Base-by-base conservation (phyloP, 371 early-diverging fungal species). In the Zychaea mexicana region DNA sequence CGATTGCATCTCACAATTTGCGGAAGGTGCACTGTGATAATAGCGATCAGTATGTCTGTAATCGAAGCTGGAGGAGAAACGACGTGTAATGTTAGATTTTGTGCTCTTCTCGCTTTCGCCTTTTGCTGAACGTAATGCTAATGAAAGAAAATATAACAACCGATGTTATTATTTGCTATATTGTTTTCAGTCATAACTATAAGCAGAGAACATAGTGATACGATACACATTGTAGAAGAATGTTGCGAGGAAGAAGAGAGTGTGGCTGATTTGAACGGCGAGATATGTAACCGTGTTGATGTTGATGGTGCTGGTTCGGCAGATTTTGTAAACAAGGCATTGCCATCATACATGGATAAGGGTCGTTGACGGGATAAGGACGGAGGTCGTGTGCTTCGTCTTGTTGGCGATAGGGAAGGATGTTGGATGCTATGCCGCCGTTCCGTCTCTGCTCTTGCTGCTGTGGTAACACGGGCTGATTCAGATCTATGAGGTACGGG, bases 201-300 rank as follows among this genome's bases (percentile, higher is more conserved):
- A n/a, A n/a, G n/a, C n/a, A n/a, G n/a, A n/a, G n/a, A n/a, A n/a
- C n/a, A n/a, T n/a, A n/a, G 39, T 3, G 4, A 39, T 39, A 3
- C 21, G 33, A 76, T 81, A 68, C 81, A 70, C n/a, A 78, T 65
- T 12, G 72, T 56, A 30, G 75, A 64, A 8, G 49, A 49, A 19
- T 74, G 67, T 47, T 75, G 72, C 3, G 77, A 78, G 13, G 88
- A 88, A 13, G 84, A 84, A 12, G 87, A 83, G 45, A 88, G 65
- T 15, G 87, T 88, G 3, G 90, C 86, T 38, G 89, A 87, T 61
- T 89, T 89, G 80, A 90, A 90, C 7, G 90, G 90, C 4, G 87
- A 83, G 33, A 87, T 76, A 33, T 73, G 65, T 1, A 85, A 70
- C 10, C 77, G 42, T 3, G 42, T 17, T 17, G 42, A 42, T 12